These are phyloP conservation scores for Nemania bipapillata DNA, from an alignment of 2,329 filamentous ascomycete genomes.

Conservation along the genomic window DNA sequence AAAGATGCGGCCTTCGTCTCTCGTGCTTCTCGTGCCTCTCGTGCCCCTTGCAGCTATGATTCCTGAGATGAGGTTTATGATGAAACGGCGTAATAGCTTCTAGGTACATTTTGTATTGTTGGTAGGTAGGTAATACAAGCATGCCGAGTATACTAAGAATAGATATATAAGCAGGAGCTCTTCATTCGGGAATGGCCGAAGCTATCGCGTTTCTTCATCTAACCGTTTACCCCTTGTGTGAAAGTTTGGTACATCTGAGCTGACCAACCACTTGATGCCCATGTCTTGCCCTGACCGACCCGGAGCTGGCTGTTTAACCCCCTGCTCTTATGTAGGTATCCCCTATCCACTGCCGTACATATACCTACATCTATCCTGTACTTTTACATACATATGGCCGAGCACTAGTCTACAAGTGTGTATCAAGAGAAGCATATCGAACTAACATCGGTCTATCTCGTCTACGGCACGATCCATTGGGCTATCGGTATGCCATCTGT, in stretches of 20 bases:
- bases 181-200: background rate
- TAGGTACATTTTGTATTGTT: background rate
- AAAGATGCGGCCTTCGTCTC: background rate
- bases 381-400: too few species aligned
- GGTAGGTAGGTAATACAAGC: too few species aligned
- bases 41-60: background rate
- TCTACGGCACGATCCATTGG: background rate
- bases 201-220: constrained; percentile 1
- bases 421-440: background rate
- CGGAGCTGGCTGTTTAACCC: background rate
- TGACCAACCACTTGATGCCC: constrained; percentile 14
- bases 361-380: background rate
- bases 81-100: background rate
- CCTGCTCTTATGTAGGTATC: background rate
- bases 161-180: background rate
- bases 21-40: too few species aligned
- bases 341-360: background rate
- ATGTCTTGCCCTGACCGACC: constrained; percentile 4
- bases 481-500: too few species aligned
- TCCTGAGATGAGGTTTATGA: too few species aligned
- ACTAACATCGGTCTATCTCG: background rate
- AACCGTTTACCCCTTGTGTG: background rate
- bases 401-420: background rate
- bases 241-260: constrained; percentile 1
- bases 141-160: background rate